These are phyloP conservation scores for Trichosanthes cucumerina DNA, from an alignment of 306 rosid species.

Conservation along the genomic window DNA sequence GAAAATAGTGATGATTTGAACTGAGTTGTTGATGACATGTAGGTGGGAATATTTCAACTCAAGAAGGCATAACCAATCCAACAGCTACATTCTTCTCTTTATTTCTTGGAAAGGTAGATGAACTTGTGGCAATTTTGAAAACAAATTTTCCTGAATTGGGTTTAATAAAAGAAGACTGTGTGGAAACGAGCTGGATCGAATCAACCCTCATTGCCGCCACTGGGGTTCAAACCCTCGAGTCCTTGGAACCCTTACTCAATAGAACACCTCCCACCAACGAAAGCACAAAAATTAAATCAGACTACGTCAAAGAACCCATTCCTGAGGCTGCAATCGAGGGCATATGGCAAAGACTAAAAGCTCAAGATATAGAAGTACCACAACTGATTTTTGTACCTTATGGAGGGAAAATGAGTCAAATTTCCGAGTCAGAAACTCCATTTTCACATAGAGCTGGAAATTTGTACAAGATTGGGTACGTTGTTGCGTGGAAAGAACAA, in stretches of 20 bases:
- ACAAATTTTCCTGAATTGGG: slow-evolving; percentile 49
- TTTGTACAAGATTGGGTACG: slow-evolving; percentile 44
- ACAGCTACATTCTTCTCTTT: slow-evolving; percentile 19
- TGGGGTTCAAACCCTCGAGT: slow-evolving; percentile 25
- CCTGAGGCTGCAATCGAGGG: slow-evolving; percentile 29
- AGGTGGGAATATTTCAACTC: slow-evolving; percentile 15
- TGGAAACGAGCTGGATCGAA: slow-evolving; percentile 55
- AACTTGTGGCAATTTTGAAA: slow-evolving; percentile 31
- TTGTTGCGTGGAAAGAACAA: slow-evolving; percentile 34
- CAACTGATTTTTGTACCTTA: slow-evolving; percentile 53
- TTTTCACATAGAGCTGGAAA: slow-evolving; percentile 66
- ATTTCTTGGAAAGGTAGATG: slow-evolving; percentile 36
- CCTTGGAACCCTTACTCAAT: slow-evolving; percentile 32
- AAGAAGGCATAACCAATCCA: slow-evolving; percentile 22
- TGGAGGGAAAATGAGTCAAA: slow-evolving; percentile 57
- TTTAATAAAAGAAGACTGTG: slow-evolving; percentile 27
- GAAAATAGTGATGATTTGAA: neutral
- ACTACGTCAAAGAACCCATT: slow-evolving; percentile 42
- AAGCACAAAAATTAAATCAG: slow-evolving; percentile 59
- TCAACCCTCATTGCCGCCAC: slow-evolving; percentile 37
- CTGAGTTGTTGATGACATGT: neutral
- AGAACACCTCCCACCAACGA: slow-evolving; percentile 16
- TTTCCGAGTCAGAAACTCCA: slow-evolving; percentile 43
- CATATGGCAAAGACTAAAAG: slow-evolving; percentile 32
- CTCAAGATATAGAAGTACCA: slow-evolving; percentile 22